These are phyloP conservation scores for Leishmania tarentolae DNA, from an alignment of 208 protist species.

Conservation along the genomic window DNA sequence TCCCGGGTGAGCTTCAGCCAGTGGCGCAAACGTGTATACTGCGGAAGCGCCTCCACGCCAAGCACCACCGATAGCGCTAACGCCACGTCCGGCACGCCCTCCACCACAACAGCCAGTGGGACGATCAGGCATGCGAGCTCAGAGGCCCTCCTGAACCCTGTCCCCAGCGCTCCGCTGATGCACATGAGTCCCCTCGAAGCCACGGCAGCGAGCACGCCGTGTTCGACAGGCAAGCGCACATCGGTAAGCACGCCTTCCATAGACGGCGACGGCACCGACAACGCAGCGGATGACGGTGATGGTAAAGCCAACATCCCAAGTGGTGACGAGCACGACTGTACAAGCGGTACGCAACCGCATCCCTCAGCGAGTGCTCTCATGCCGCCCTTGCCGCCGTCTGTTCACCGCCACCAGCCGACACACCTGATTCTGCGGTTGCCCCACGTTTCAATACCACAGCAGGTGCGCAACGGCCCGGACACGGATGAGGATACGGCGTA, in stretches of 20 bases:
- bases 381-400: conserved; percentile 23
- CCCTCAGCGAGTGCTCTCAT: neutral
- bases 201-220: neutral
- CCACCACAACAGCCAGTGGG: neutral
- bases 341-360: neutral
- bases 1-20: conserved; percentile 30
- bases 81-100: neutral
- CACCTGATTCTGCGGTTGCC: conserved; percentile 24
- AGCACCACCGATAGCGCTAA: neutral
- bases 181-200: neutral
- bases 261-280: neutral
- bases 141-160: neutral
- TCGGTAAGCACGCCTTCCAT: neutral
- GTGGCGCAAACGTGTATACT: conserved; percentile 10
- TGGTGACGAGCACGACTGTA: neutral
- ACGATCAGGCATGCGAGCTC: neutral
- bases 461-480: neutral
- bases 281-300: neutral
- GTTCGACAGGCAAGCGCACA: conserved; percentile 1
- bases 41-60: conserved; percentile 4
- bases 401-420: conserved; percentile 25
- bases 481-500: neutral
- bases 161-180: conserved; percentile 11
- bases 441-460: neutral
- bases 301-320: neutral